These are phyloP conservation scores for Aureobasidium sp. DNA, from an alignment of 2,329 filamentous ascomycete species.

Conservation along the genomic window DNA sequence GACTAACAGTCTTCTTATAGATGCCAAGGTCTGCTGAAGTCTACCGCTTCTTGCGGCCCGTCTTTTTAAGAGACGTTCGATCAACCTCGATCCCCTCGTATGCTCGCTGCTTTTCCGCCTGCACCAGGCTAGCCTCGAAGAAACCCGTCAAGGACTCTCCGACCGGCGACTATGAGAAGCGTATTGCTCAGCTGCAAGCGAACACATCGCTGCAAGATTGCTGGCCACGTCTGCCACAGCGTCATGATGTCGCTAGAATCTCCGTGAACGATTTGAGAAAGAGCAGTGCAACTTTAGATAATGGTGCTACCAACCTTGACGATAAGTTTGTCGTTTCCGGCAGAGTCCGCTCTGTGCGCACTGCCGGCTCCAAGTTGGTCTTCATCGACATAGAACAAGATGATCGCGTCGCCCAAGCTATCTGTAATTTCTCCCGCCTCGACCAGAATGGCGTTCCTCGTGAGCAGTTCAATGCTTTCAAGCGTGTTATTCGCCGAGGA, in stretches of 20 bases:
- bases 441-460: constrained; percentile 31
- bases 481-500: constrained; percentile 64
- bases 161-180: constrained; percentile 40
- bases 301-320: background rate
- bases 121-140: constrained; percentile 5
- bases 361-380: constrained; percentile 67
- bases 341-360: constrained; percentile 65
- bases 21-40: constrained; percentile 40
- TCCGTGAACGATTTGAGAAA: constrained; percentile 18
- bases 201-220: constrained; percentile 43
- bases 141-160: constrained; percentile 20
- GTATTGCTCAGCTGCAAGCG: constrained; percentile 48
- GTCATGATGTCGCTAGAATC: constrained; percentile 20
- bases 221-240: constrained; percentile 46
- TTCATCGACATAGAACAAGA: constrained; percentile 78
- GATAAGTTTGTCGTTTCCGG: constrained; percentile 40
- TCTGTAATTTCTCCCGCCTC: constrained; percentile 60
- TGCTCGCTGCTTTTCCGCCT: constrained; percentile 44
- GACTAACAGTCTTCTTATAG: constrained; percentile 20
- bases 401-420: constrained; percentile 64
- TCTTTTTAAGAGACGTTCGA: constrained; percentile 40
- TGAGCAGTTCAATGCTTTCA: constrained; percentile 52
- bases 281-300: constrained; percentile 6
- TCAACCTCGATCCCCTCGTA: constrained; percentile 36
- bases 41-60: constrained; percentile 52